A percentile compares a stretch with the other conserved stretches of the same genome.
phyloP scores from a whole-genome alignment of 371 early-diverging fungal species.

The Actinomortierella wolfii region DNA sequence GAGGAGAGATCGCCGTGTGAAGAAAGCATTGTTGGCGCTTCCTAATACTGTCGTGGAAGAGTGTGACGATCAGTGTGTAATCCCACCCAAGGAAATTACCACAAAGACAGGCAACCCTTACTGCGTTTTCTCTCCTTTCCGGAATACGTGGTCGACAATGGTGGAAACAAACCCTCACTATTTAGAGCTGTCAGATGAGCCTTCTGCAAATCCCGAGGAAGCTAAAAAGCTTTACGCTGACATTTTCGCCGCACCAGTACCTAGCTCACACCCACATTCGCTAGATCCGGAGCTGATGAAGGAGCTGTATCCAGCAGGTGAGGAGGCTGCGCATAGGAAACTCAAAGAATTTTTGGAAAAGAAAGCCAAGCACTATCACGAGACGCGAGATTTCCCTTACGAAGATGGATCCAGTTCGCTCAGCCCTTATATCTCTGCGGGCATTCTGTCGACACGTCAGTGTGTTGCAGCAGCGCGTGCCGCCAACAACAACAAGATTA shows the following conservation, averaged over 20 bases:
- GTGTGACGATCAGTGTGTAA: slow-evolving; percentile 60
- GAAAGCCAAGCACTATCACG: slow-evolving; percentile 33
- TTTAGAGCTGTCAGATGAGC: slow-evolving; percentile 19
- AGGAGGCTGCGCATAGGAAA: slow-evolving; percentile 40
- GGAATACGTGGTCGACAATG: slow-evolving; percentile 39
- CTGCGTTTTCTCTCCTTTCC: slow-evolving; percentile 47
- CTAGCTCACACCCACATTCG: slow-evolving; percentile 14
- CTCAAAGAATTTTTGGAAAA: slow-evolving; percentile 27
- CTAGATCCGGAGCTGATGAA: slow-evolving; percentile 22
- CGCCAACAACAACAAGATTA: slow-evolving; percentile 51
- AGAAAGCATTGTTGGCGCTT: slow-evolving; percentile 5
- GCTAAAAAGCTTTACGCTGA: slow-evolving; percentile 19
- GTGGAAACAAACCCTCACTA: slow-evolving; percentile 35
- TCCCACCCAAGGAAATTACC: slow-evolving; percentile 51
- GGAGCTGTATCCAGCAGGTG: slow-evolving; percentile 48
- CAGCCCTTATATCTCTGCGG: slow-evolving; percentile 48
- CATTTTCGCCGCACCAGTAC: slow-evolving; percentile 9
- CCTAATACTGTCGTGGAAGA: slow-evolving; percentile 28
- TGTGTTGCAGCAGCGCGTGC: slow-evolving; percentile 52
- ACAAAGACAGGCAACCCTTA: slow-evolving; percentile 47
- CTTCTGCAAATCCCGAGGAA: slow-evolving; percentile 23
- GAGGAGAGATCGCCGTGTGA: slow-evolving; percentile 24
- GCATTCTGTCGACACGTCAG: slow-evolving; percentile 54
- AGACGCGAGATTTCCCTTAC: slow-evolving; percentile 24
- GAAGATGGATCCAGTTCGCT: slow-evolving; percentile 29